These are phyloP conservation scores for Bolboschoenoplectus hybrid DNA, from an alignment of 202 grass and related monocot genomes.

Conservation along the genomic window DNA sequence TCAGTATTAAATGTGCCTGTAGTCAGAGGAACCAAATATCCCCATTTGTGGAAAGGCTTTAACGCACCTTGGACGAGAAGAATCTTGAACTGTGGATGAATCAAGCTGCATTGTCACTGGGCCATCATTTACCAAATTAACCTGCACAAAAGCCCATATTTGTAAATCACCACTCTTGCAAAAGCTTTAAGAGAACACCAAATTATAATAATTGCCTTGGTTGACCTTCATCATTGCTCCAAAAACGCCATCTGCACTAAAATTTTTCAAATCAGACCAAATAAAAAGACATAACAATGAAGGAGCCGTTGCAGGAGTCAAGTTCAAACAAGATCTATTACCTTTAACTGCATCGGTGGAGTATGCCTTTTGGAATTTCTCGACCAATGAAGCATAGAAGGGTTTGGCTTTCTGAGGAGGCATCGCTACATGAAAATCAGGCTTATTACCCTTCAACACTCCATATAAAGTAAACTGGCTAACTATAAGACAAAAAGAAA, in stretches of 20 bases:
- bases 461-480: constrained; percentile 97
- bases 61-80: constrained; percentile 66
- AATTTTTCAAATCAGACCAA: constrained; percentile 34
- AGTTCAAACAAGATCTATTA: constrained; percentile 38
- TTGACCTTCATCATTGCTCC: constrained; percentile 98
- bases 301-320: constrained; percentile 21
- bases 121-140: constrained; percentile 91
- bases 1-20: not conserved
- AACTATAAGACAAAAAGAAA: constrained; percentile 45
- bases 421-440: constrained; percentile 98
- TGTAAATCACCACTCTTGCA: constrained; percentile 7
- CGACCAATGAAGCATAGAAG: constrained; percentile 81
- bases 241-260: constrained; percentile 81
- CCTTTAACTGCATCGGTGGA: constrained; percentile 68
- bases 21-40: not conserved
- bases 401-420: constrained; percentile 84
- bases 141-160: constrained; percentile 50
- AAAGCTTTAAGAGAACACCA: constrained; percentile 3
- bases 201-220: constrained; percentile 31
- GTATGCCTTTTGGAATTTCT: constrained; percentile 76
- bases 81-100: constrained; percentile 51
- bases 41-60: not conserved
- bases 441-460: constrained; percentile 91
- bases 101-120: constrained; percentile 97
- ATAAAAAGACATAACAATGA: not conserved